phyloP scores from a whole-genome alignment of 176 grass and related monocot genomes.

The Avena eriantha region DNA sequence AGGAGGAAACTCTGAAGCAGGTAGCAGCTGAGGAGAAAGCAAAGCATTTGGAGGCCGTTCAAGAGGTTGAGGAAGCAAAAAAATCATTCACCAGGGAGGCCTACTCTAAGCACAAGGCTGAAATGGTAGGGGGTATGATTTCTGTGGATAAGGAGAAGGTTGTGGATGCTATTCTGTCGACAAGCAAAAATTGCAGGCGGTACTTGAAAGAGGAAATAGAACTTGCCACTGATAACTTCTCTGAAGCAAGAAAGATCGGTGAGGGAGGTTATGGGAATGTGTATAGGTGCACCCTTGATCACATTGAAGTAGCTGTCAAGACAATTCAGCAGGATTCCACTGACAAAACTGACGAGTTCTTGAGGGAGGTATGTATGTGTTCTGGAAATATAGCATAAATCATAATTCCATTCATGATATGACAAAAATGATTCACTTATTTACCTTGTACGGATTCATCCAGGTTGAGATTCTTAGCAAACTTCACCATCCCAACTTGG shows the following conservation, averaged over 20 bases:
- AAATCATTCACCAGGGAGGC: slow-evolving; percentile 54
- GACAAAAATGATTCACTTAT: neutral
- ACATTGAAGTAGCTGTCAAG: slow-evolving; percentile 87
- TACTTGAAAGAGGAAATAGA: slow-evolving; percentile 85
- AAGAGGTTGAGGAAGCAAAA: slow-evolving; percentile 50
- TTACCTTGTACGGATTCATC: neutral
- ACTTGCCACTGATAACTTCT: slow-evolving; percentile 86
- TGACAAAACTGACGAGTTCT: slow-evolving; percentile 71
- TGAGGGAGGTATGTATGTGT: slow-evolving; percentile 69
- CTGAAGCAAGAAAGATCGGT: slow-evolving; percentile 83
- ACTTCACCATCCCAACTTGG: slow-evolving; percentile 81
- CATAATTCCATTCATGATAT: neutral
- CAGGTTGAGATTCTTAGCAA: slow-evolving; percentile 93
- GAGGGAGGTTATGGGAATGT: slow-evolving; percentile 87
- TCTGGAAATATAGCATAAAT: neutral
- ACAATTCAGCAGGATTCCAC: slow-evolving; percentile 74
- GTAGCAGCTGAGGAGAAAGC: slow-evolving; percentile 53
- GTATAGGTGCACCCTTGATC: slow-evolving; percentile 84
- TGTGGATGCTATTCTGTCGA: slow-evolving; percentile 57
- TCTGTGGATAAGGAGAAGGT: slow-evolving; percentile 53
- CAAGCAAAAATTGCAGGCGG: slow-evolving; percentile 68
- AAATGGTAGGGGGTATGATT: slow-evolving; percentile 41
- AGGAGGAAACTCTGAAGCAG: slow-evolving; percentile 61
- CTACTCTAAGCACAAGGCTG: slow-evolving; percentile 53
- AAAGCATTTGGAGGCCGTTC: slow-evolving; percentile 54